Evolutionary conservation across 164 flowering plant species (phyloP), one percentile per base, ranked within the genome.

Genomic region (Warburgia ugandensis): DNA sequence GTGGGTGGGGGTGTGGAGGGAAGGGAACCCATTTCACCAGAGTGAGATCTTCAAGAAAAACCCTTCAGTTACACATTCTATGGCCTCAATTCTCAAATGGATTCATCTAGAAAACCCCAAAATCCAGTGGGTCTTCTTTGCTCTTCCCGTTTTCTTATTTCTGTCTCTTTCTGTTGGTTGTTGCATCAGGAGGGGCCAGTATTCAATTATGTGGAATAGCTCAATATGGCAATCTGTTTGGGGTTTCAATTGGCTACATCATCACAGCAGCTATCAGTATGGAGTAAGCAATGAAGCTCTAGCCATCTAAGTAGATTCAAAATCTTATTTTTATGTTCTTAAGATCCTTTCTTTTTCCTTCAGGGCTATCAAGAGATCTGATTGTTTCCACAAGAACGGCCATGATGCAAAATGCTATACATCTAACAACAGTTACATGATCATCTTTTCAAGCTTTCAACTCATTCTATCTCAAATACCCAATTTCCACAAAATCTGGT

Each of bases 231-330:
- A 85, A 86, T 56, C 81, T 88, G 0, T 36, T 84, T 0, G 99
- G 96, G 6, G 59, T 78, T n/a, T 64, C 84, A 1, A 70, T 92
- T 45, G 99, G 99, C 39, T 92, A 92, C 77, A 92, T 97, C 21
- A 86, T 92, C 58, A 92, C 99, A 13, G 85, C 97, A 12, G 79
- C 97, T 2, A 88, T 92, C 27, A 92, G 99, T 55, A 84, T 92
- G 95, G 97, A 77, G 99, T 92, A 71, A 81, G 99, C 60, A 43
- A 20, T 12, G 29, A n/a, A 23, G 29, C 7, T 16, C 5, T 16
- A 20, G 30, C 39, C 32, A 21, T 29, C 38, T 48, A 3, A 7
- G 11, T 11, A 19, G 1, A 3, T 45, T 22, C n/a, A 17, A 25
- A 17, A 1, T 19, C 4, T 9, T 23, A 13, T 22, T 4, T 57